Percentiles rank a stretch among this genome's conserved stretches.
Conservation (phyloP, 2,329 filamentous ascomycete species). For the Pseudogymnoascus sp. region DNA sequence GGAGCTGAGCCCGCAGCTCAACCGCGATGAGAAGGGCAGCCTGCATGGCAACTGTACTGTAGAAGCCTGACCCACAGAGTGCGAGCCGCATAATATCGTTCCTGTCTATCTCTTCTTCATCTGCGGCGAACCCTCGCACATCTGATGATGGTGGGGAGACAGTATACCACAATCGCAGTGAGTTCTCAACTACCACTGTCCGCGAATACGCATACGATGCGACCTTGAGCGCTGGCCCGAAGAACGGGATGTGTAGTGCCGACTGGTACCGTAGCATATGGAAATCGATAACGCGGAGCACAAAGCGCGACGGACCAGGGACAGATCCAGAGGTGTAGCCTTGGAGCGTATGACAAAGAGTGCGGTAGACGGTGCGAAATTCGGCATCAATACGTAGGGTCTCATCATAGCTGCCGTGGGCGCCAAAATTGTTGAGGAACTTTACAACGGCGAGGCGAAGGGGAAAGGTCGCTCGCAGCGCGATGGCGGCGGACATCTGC, state of each 20-base stretch:
- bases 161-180: constrained; percentile 37
- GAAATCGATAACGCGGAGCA: constrained; percentile 40
- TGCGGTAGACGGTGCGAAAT: constrained; percentile 36
- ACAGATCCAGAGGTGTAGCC: constrained; percentile 12
- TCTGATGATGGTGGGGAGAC: constrained; percentile 28
- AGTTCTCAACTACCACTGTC: constrained; percentile 39
- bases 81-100: constrained; percentile 33
- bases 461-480: constrained; percentile 36
- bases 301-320: constrained; percentile 30
- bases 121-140: constrained; percentile 15
- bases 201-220: constrained; percentile 43
- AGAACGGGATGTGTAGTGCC: constrained; percentile 47
- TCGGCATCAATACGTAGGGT: constrained; percentile 37
- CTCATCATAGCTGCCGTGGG: constrained; percentile 34
- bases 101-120: constrained; percentile 2
- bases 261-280: constrained; percentile 47
- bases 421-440: constrained; percentile 37
- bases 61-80: constrained; percentile 34
- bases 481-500: constrained; percentile 33
- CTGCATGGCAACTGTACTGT: constrained; percentile 30
- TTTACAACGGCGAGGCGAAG: constrained; percentile 35
- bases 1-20: constrained; percentile 34
- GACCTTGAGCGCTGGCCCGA: constrained; percentile 33
- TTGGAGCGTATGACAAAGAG: constrained; percentile 30
- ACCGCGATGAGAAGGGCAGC: constrained; percentile 31